Base-by-base conservation (phyloP, 2,329 filamentous ascomycete genomes). In the Colletotrichum sp. region DNA sequence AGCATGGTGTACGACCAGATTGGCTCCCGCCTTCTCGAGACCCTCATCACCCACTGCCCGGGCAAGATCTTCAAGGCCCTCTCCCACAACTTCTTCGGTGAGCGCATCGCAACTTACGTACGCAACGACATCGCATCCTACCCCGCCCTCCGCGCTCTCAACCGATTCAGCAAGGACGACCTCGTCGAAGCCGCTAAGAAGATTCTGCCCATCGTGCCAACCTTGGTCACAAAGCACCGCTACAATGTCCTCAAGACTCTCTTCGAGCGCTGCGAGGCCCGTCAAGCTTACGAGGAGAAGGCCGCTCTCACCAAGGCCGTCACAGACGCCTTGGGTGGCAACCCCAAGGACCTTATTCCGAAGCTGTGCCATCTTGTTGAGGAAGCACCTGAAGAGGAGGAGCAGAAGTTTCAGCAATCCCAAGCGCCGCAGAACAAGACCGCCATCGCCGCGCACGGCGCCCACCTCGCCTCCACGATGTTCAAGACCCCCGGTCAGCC, bases 121-220 rank as follows among this genome's bases (percentile, higher is more conserved):
- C 94, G 96, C 74, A 99, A 99, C 82, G 96, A 98, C 80, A 94
- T 96, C 65, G 96, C 97, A 8, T 94, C 93, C 28, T 99, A 98
- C 81, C 94, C 98, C 1, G 95, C 95, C 24, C 94, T 96, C 79
- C 92, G 93, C 74, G 93, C 98, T 5, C 87, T 99, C 59, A 95
- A 95, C 82, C 92, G 97, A 70, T 88, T 99, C 13, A 94, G 95
- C 83, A 96, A 95, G 82, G 95, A 98, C 76, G 96, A 98, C 81
- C 89, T 99, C 10, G 89, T 93, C 57, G 91, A 92, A 71, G 95
- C 94, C 0, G 91, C 96, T 72, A 88, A 92, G 65, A 89, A 93
- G 80, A 94, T 98, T 72, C 84, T 93, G 6, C 94, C 95, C 0
- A 93, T 95, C 71, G 90, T 98, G 8, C 89, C 92, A 0, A 91